Base-by-base conservation (phyloP, 2,329 filamentous ascomycete species). In the Neonectria hederae region DNA sequence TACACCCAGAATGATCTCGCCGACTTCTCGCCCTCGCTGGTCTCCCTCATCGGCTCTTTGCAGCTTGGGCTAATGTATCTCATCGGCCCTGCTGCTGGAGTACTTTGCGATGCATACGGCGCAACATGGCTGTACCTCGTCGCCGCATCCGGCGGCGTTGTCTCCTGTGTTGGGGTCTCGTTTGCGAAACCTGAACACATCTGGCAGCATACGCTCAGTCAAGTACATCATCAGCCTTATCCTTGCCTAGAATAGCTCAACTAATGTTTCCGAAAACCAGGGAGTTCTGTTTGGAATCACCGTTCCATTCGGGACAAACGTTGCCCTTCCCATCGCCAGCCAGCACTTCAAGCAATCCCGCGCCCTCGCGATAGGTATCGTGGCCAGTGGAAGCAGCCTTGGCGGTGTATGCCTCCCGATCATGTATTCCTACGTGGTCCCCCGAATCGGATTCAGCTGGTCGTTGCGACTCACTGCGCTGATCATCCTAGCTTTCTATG, bases 171-270 rank as follows among this genome's bases (percentile, higher is more conserved):
- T 13, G 52, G 59, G 4, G 21, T 61, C 21, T 61, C 52, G 3
- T 61, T 61, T 49, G 51, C 59, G 2, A 40, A 55, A 9, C 51
- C 59, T 3, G 51, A 32, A 14, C 43, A 51, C 1, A 48, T 61
- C 22, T 61, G 59, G 59, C 59, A 61, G 59, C 14, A 54, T 30
- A 55, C 55, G 13, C 52, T 61, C 10, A 55, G 52, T 51, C 59
- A 61, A 54, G 59, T 61, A 55, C 11, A 40, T 21, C 24, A n/a
- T 4, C 11, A 21, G 7, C n/a, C 17, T 10, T 19, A 17, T 21
- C 17, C 17, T 4, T 5, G 5, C 7, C n/a, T 4, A 19, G n/a
- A 5, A 13, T 32, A 42, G 38, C 6, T 8, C 17, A 42, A 10
- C 38, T 19, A 42, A 42, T 10, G 2, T 19, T 4, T 42, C n/a